Conservation (phyloP, 2,329 filamentous ascomycete genomes). For the Rutstroemia sydowiana region DNA sequence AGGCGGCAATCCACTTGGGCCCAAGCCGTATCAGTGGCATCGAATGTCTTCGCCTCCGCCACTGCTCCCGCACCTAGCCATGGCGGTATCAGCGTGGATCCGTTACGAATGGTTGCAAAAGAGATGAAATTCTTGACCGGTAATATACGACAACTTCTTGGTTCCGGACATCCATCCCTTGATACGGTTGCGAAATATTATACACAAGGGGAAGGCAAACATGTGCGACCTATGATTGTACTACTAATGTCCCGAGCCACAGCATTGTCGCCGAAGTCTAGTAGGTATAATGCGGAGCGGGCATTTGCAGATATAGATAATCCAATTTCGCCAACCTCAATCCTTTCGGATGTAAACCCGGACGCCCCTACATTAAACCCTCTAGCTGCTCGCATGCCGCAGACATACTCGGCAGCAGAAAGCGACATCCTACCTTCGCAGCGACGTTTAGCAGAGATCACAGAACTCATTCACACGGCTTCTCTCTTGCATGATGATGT, state of each 20-base stretch:
- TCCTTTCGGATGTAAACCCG: conserved; percentile 80
- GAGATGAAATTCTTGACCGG: conserved; percentile 95
- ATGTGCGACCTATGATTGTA: conserved; percentile 88
- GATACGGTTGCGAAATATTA: conserved; percentile 98
- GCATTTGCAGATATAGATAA: conserved; percentile 42
- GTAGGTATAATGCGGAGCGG: conserved; percentile 34
- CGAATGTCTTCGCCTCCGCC: conserved; percentile 64
- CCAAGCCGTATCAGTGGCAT: conserved; percentile 62
- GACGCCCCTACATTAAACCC: conserved; percentile 44
- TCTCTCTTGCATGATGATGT: conserved; percentile 97
- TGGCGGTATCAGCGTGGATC: conserved; percentile 70
- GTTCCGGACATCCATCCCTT: conserved; percentile 87
- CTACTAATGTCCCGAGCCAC: conserved; percentile 95
- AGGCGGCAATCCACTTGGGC: conserved; percentile 61
- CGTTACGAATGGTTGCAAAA: conserved; percentile 82
- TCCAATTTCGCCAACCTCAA: conserved; percentile 50
- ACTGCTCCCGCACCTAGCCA: conserved; percentile 51
- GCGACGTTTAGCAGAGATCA: conserved; percentile 87
- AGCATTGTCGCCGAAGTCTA: conserved; percentile 61
- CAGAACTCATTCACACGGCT: conserved; percentile 93
- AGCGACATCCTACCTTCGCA: conserved; percentile 85
- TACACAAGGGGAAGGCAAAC: conserved; percentile 92
- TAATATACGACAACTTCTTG: conserved; percentile 87
- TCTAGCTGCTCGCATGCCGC: conserved; percentile 36
- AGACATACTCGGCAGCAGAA: conserved; percentile 33